Conservation (phyloP, 306 rosid genomes). For the Gleditsia sinensis region DNA sequence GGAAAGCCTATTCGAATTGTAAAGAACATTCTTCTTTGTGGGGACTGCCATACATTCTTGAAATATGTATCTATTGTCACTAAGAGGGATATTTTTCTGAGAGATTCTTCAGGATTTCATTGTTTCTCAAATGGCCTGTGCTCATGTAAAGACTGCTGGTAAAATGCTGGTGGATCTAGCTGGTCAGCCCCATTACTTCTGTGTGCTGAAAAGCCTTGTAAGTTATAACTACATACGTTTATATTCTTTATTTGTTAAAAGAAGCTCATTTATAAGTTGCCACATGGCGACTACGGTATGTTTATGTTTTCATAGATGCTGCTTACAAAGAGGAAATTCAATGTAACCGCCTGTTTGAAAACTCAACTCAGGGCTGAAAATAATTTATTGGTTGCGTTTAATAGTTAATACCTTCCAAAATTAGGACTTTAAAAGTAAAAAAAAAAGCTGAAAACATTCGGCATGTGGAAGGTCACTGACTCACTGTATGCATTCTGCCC, state of each 20-base stretch:
- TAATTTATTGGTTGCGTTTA: not conserved
- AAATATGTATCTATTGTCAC: conserved; percentile 70
- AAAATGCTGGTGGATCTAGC: conserved; percentile 25
- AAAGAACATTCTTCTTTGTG: conserved; percentile 81
- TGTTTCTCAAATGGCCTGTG: conserved; percentile 76
- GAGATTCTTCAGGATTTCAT: conserved; percentile 91
- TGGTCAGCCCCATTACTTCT: not conserved
- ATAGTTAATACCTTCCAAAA: too few species aligned
- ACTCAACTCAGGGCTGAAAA: not conserved
- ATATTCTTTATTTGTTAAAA: not conserved
- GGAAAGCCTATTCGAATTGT: conserved; percentile 71
- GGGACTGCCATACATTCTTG: conserved; percentile 83
- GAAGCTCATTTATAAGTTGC: not conserved
- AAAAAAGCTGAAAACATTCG: too few species aligned
- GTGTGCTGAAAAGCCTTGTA: conserved; percentile 8
- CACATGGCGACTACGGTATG: not conserved
- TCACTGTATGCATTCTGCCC: not conserved
- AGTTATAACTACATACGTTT: conserved; percentile 1
- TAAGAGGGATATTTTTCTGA: conserved; percentile 58
- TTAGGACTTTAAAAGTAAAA: too few species aligned
- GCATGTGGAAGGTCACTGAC: too few species aligned
- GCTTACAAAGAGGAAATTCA: not conserved
- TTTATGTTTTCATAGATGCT: not conserved
- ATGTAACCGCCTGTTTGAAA: not conserved
- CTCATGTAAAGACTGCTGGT: conserved; percentile 83